Conservation (phyloP, 805 yeast species). For the Dipodascus geniculatus region DNA sequence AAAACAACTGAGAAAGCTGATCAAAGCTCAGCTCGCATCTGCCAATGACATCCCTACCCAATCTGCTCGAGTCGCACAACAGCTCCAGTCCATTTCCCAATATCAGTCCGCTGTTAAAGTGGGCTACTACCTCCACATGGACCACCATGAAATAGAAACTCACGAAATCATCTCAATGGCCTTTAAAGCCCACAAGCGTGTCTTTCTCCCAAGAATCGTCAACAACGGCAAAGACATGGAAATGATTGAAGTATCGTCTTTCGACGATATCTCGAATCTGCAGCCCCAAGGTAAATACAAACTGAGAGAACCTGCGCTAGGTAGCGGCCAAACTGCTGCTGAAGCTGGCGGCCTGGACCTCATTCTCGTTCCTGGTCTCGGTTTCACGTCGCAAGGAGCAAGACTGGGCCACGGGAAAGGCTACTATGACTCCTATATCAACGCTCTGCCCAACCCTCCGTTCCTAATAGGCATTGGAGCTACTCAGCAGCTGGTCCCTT, state of each 20-base stretch:
- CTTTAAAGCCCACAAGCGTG: conserved; percentile 35
- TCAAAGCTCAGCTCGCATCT: neutral
- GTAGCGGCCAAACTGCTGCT: conserved; percentile 15
- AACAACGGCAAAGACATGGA: conserved; percentile 34
- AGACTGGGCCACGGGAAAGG: conserved; percentile 93
- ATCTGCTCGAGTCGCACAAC: conserved; percentile 11
- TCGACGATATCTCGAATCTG: conserved; percentile 34
- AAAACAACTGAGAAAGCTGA: neutral
- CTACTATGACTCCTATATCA: conserved; percentile 69
- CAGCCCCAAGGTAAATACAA: conserved; percentile 58
- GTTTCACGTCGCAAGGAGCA: conserved; percentile 40
- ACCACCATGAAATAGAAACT: conserved; percentile 57
- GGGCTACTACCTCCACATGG: conserved; percentile 73
- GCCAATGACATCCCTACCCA: neutral
- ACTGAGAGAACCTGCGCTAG: conserved; percentile 52
- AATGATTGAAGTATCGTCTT: conserved; percentile 40
- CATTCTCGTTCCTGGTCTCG: conserved; percentile 77
- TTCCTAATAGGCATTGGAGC: conserved; percentile 49
- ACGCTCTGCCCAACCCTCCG: conserved; percentile 25
- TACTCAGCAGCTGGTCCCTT: conserved; percentile 44
- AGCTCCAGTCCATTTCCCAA: conserved; percentile 19
- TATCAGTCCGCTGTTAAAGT: conserved; percentile 37
- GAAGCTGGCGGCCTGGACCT: conserved; percentile 46
- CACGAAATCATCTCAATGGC: conserved; percentile 38
- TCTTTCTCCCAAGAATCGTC: conserved; percentile 31